phyloP scores from a whole-genome alignment of 2,329 filamentous ascomycete genomes.

The Monascus ruber region DNA sequence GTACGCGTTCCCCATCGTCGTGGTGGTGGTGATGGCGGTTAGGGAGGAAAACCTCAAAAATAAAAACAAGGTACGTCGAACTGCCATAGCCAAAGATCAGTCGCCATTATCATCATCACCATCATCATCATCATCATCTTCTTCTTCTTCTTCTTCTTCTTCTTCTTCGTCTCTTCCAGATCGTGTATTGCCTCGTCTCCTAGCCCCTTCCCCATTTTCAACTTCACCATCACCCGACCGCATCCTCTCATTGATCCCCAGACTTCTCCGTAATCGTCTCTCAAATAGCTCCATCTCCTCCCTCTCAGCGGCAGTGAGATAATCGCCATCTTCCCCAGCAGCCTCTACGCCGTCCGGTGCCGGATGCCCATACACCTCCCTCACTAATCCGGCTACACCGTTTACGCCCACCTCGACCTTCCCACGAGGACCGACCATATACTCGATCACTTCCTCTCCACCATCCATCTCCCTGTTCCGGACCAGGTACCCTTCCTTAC shows the following conservation, averaged over 20 bases:
- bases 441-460: constrained; percentile 68
- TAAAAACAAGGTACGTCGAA: no score
- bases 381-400: constrained; percentile 60
- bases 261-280: constrained; percentile 49
- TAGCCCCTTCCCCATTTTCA: neutral
- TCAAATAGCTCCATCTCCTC: constrained; percentile 45
- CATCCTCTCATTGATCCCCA: constrained; percentile 38
- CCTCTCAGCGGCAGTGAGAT: constrained; percentile 7
- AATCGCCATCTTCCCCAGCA: constrained; percentile 7
- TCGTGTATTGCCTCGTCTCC: neutral
- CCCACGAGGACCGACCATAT: constrained; percentile 72
- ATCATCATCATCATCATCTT: neutral
- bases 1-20: no score
- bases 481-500: constrained; percentile 72
- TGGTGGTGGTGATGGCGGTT: no score
- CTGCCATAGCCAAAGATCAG: no score
- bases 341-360: constrained; percentile 9
- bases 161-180: neutral
- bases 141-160: neutral
- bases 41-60: no score
- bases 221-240: neutral
- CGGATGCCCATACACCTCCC: constrained; percentile 40
- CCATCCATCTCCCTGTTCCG: constrained; percentile 56
- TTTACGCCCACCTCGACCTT: constrained; percentile 73
- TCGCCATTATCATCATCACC: no score